A percentile compares a stretch with the other conserved stretches of the same genome.
Evolutionary conservation across 2,329 filamentous ascomycete genomes (phyloP).

Genomic region (Pseudogymnoascus verrucosus): DNA sequence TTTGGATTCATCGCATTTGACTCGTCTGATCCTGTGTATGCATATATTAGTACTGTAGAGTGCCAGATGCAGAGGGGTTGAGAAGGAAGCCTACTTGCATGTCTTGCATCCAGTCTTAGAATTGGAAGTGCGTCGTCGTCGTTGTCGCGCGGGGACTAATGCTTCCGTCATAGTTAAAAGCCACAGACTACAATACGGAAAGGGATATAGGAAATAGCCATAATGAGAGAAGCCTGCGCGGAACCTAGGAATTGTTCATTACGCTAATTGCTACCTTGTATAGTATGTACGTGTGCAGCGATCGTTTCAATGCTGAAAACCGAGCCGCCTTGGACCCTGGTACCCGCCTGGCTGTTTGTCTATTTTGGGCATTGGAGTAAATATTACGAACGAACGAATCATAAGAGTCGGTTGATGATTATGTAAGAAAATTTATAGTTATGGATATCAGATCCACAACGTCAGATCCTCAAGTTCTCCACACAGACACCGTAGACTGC

Average conservation of each 20-base stretch:
- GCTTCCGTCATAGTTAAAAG: neutral
- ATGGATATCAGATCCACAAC: neutral
- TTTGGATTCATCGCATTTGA: constrained; percentile 26
- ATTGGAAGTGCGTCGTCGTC: neutral
- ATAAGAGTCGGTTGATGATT: neutral
- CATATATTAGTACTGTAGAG: neutral
- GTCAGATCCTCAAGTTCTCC: neutral
- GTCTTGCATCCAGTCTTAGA: constrained; percentile 20
- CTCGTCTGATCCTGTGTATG: constrained; percentile 21
- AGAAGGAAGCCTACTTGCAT: constrained; percentile 19
- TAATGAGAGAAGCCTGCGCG: neutral
- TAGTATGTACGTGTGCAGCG: neutral
- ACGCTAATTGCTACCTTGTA: neutral
- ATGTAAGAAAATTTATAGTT: neutral
- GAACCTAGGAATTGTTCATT: neutral
- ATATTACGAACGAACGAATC: neutral
- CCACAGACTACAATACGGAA: neutral
- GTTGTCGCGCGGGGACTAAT: neutral
- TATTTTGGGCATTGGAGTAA: neutral
- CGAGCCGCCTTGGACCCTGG: neutral
- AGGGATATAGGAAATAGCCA: neutral
- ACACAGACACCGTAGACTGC: neutral
- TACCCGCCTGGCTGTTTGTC: neutral
- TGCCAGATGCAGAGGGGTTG: neutral
- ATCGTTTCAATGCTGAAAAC: neutral